Base-by-base conservation (phyloP, 2,329 filamentous ascomycete species). In the Lachnellula suecica region DNA sequence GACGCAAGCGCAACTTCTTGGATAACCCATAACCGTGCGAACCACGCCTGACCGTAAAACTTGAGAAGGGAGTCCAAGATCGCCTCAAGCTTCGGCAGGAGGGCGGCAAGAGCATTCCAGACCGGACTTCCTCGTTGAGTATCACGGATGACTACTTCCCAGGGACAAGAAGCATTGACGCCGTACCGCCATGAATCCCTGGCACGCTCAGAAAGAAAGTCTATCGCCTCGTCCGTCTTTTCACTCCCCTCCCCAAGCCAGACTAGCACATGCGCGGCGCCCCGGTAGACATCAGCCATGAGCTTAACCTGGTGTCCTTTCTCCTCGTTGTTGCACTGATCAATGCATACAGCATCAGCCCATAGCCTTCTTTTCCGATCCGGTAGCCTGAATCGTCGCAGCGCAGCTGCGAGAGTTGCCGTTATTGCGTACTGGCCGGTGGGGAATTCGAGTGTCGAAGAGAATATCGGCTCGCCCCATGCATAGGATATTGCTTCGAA, bases 401-500 rank as follows among this genome's bases (percentile, higher is more conserved):
- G n/a, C 38, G 13, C 31, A 9, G 17, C 31, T n/a, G 31, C 31
- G 29, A 47, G 31, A 24, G 13, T 43, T 9, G 40, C 20, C 17
- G 40, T 43, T 8, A 43, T 43, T 13, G n/a, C 40, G 5, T 15
- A n/a, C 7, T 25, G 6, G 17, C 40, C 37, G 22, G 27, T 34
- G 40, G 23, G 40, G 9, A 53, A 20, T n/a, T 38, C 23, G 15
- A 50, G 40, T 11, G 47, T 44, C 40, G 40, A 29, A 23, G 41
- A 34, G 34, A 49, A 50, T n/a, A 19, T 45, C 4, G 40, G 46
- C 43, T 66, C 64, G 1, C 67, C 66, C 68, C 66, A 68, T 0
- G 65, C 65, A 49, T 70, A 70, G 0, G 68, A 70, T 1, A 70
- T 50, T 2, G 68, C 67, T 25, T 59, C 49, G 34, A 68, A 69